Conservation (phyloP, 2,329 filamentous ascomycete genomes). For the Diaporthe caulivora region DNA sequence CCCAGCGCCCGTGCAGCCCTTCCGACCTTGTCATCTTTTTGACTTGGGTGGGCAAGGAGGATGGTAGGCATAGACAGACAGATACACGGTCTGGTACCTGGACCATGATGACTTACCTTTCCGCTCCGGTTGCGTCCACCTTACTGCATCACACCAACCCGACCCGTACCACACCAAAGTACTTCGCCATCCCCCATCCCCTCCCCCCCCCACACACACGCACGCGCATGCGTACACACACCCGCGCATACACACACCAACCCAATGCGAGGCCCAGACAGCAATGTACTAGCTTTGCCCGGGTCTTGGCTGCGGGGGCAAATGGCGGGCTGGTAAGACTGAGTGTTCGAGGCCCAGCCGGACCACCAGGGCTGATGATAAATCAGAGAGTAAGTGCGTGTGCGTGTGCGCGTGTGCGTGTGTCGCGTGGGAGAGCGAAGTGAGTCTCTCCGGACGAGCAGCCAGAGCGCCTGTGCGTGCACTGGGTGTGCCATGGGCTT, state of each 20-base stretch:
- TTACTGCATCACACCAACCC: not conserved
- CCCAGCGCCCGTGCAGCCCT: slow-evolving; percentile 4
- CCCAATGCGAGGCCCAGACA: not conserved
- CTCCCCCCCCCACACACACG: not conserved
- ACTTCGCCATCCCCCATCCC: not conserved
- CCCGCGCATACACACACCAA: not conserved
- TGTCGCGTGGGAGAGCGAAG: not conserved
- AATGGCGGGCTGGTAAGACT: not conserved
- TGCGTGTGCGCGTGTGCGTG: no score
- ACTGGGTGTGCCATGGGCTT: not conserved
- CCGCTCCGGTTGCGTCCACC: not conserved
- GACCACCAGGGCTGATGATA: slow-evolving; percentile 11
- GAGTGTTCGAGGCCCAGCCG: not conserved
- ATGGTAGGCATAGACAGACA: not conserved
- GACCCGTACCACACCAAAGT: slow-evolving; percentile 12
- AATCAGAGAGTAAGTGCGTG: slow-evolving; percentile 11
- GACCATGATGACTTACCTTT: not conserved
- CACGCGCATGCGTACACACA: not conserved
- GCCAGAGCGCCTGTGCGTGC: not conserved
- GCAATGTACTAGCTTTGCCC: not conserved
- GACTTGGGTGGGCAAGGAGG: not conserved
- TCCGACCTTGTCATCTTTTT: not conserved
- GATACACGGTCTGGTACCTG: not conserved
- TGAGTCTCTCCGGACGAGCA: not conserved
- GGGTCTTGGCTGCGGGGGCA: slow-evolving; percentile 8